Evolutionary conservation across 257 asterid genomes (phyloP), one percentile per base, ranked within the genome.

Genomic region (Phtheirospermum japonicum): DNA sequence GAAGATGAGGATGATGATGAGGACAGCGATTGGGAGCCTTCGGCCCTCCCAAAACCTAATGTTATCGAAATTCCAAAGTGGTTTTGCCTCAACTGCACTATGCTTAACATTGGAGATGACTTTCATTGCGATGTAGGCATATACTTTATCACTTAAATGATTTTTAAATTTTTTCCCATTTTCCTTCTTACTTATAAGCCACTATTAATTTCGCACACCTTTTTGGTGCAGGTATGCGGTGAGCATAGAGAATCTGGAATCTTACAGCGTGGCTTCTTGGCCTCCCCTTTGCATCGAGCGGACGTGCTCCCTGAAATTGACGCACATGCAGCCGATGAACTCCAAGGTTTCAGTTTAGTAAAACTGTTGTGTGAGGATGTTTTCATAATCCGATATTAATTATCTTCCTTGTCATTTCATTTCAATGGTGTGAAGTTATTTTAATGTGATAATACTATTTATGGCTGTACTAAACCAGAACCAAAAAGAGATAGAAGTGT

Each of bases 41-140:
- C 88, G n/a, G 53, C 73, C 42, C 7, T 67, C 8, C 62, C 63
- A 19, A 73, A 63, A 40, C 78, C 68, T 45, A 37, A 57, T 50
- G 69, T 59, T 59, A 18, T 77, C 14, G 79, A 76, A 71, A 68
- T 82, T 53, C 53, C 74, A 16, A 88, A 81, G 79, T 93, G 99
- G 99, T 89, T 87, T 80, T 93, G 97, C 76, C 77, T 79, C 69
- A 93, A 93, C 74, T 93, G 99, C 75, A 87, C 97, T 1, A 77
- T 89, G 90, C 80, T 61, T 63, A 93, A 93, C 71, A 64, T 80
- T 59, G 94, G 79, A 20, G 76, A 19, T 48, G 76, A 73, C 61
- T 59, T 68, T 20, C 80, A 79, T 64, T 93, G 99, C 66, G 77
- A 85, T 67, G 97, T 93, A 74, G 62, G 87, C 69, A 42, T 19